Percentiles rank a stretch among this genome's conserved stretches.
Conservation (phyloP, 2,329 filamentous ascomycete genomes). For the Elsinoe ampelina region DNA sequence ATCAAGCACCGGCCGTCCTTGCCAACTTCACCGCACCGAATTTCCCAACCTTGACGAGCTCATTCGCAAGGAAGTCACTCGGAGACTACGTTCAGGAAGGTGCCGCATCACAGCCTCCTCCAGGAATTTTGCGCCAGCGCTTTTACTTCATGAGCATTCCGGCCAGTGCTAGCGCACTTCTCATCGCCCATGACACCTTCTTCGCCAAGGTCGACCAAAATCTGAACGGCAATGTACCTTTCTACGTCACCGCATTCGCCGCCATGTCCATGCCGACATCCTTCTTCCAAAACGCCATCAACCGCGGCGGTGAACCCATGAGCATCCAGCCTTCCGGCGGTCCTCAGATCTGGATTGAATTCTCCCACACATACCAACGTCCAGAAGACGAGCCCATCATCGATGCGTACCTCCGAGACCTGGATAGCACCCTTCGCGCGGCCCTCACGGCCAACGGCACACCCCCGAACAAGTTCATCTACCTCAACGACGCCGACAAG, state of each 20-base stretch:
- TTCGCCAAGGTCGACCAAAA: background rate
- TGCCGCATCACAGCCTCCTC: background rate
- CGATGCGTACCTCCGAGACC: constrained; percentile 3
- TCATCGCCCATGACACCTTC: background rate
- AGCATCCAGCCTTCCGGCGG: background rate
- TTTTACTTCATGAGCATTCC: constrained; percentile 8
- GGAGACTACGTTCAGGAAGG: background rate
- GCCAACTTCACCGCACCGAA: background rate
- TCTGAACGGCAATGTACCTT: background rate
- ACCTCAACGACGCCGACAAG: constrained; percentile 25
- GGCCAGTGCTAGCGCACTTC: background rate
- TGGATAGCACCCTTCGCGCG: constrained; percentile 14
- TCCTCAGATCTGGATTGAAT: constrained; percentile 7
- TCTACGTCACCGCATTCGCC: constrained; percentile 2
- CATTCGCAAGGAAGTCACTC: constrained; percentile 2
- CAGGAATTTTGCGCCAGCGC: background rate
- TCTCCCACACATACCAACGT: background rate
- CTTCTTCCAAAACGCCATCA: constrained; percentile 8
- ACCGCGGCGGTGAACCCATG: constrained; percentile 6
- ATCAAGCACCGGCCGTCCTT: background rate
- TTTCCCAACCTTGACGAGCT: background rate
- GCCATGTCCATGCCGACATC: constrained; percentile 5
- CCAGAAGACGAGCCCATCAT: constrained; percentile 4
- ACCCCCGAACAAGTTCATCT: constrained; percentile 18
- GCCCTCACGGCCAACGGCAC: constrained; percentile 16